A percentile compares a stretch with the other conserved stretches of the same genome.
phyloP scores from a whole-genome alignment of 805 yeast genomes.

The Candida succiphila region DNA sequence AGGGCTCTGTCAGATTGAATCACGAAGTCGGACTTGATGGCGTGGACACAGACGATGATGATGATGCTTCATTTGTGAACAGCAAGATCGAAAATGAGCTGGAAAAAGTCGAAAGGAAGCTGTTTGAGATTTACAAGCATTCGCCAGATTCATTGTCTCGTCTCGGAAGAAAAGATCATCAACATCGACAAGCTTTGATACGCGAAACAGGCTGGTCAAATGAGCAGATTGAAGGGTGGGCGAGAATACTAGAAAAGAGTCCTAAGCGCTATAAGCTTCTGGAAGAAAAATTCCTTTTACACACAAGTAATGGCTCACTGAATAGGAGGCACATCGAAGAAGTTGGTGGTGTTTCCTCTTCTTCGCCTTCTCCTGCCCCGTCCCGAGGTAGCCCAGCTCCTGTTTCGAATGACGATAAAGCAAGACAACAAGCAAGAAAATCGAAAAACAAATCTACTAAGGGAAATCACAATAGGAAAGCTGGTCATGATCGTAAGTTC shows the following conservation, averaged over 20 bases:
- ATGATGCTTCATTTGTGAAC: conserved; percentile 6
- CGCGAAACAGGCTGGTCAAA: conserved; percentile 61
- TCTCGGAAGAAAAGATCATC: conserved; percentile 35
- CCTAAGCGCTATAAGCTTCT: conserved; percentile 52
- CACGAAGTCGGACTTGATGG: conserved; percentile 17
- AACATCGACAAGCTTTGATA: conserved; percentile 41
- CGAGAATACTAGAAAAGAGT: conserved; percentile 56
- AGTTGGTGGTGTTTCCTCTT: conserved; percentile 2
- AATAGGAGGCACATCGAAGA: conserved; percentile 7
- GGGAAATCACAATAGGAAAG: conserved; percentile 60
- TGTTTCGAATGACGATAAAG: conserved; percentile 15
- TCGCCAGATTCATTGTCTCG: conserved; percentile 41
- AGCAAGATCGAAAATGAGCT: conserved; percentile 16
- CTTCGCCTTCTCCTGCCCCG: neutral
- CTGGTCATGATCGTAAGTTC: conserved; percentile 50
- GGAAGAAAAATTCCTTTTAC: conserved; percentile 50
- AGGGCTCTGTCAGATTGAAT: conserved; percentile 8
- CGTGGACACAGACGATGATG: conserved; percentile 16
- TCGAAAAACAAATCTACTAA: conserved; percentile 45
- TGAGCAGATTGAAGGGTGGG: conserved; percentile 94
- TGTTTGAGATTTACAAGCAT: conserved; percentile 47
- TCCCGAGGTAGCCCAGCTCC: too few species aligned
- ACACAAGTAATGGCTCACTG: conserved; percentile 23
- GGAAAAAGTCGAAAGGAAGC: conserved; percentile 38
- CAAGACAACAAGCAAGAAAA: conserved; percentile 31